Percentiles rank a stretch among this genome's conserved stretches.
phyloP scores from a whole-genome alignment of 2,329 filamentous ascomycete genomes.

The Fusarium oligoseptatum region DNA sequence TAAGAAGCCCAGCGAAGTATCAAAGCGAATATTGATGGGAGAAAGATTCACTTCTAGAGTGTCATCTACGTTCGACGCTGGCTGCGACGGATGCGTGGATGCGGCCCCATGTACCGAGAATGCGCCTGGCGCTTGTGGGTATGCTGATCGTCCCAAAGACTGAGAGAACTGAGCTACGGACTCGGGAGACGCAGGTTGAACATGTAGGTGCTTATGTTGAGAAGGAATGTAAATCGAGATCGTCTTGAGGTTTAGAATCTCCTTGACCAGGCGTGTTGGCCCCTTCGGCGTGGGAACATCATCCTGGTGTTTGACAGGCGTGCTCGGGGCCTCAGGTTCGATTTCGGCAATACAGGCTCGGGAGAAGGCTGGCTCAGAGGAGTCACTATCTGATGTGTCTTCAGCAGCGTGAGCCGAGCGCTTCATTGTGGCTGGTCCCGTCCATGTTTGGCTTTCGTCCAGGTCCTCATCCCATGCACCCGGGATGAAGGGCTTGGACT shows the following conservation, averaged over 20 bases:
- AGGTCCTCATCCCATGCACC: constrained; percentile 64
- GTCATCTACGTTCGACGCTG: constrained; percentile 31
- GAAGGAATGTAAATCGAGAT: constrained; percentile 70
- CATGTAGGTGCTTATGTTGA: constrained; percentile 59
- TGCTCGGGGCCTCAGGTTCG: constrained; percentile 25
- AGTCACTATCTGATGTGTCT: constrained; percentile 41
- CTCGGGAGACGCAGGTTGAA: constrained; percentile 49
- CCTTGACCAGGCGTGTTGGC: constrained; percentile 67
- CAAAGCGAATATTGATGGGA: constrained; percentile 66
- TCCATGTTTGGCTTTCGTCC: constrained; percentile 34
- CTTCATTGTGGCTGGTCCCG: constrained; percentile 10
- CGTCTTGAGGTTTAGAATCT: constrained; percentile 63
- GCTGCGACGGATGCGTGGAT: constrained; percentile 18
- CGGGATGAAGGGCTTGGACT: constrained; percentile 57
- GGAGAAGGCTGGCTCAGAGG: constrained; percentile 48
- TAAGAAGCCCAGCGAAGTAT: constrained; percentile 68
- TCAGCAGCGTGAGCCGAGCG: constrained; percentile 21
- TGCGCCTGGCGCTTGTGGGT: constrained; percentile 70
- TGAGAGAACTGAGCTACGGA: constrained; percentile 47
- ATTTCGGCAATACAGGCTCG: constrained; percentile 39
- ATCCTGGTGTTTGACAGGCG: constrained; percentile 48
- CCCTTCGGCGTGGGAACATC: constrained; percentile 65
- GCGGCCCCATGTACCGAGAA: constrained; percentile 64
- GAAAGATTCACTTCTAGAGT: constrained; percentile 65
- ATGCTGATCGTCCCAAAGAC: constrained; percentile 55